Percentiles rank a stretch among this genome's conserved stretches.
These are phyloP conservation scores for Kurtzmaniella cleridarum DNA, from an alignment of 805 yeast species.

Conservation along the genomic window DNA sequence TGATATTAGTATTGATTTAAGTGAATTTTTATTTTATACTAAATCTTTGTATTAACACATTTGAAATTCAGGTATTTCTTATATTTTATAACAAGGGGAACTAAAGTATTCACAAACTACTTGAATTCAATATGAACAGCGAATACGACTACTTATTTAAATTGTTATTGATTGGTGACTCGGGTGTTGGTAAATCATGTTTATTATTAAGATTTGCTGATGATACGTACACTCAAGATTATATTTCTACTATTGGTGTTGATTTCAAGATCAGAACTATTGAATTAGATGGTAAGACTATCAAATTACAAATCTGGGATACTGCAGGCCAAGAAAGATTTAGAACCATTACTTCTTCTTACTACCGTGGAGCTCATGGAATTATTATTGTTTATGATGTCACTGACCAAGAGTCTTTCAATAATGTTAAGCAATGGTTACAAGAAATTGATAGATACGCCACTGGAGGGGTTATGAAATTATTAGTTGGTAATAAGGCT, in stretches of 20 bases:
- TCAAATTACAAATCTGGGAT: slow-evolving; percentile 95
- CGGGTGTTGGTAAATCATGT: slow-evolving; percentile 87
- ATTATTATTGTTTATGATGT: slow-evolving; percentile 97
- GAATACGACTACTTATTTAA: slow-evolving; percentile 98
- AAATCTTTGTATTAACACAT: too few species aligned
- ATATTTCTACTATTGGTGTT: slow-evolving; percentile 96
- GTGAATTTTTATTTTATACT: too few species aligned
- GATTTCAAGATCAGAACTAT: slow-evolving; percentile 97
- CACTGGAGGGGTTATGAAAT: slow-evolving; percentile 93
- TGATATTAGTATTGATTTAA: too few species aligned
- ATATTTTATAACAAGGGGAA: too few species aligned
- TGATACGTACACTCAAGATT: slow-evolving; percentile 93
- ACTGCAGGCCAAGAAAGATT: slow-evolving; percentile 97
- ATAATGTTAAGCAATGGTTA: slow-evolving; percentile 96
- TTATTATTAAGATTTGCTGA: slow-evolving; percentile 87
- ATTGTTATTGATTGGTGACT: slow-evolving; percentile 91
- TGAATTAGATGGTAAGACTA: slow-evolving; percentile 86
- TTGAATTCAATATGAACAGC: slow-evolving; percentile 53
- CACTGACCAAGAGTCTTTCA: slow-evolving; percentile 93
- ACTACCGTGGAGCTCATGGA: slow-evolving; percentile 98
- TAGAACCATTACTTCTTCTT: slow-evolving; percentile 92
- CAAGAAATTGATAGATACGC: slow-evolving; percentile 98
- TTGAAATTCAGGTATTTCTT: too few species aligned
- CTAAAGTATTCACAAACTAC: too few species aligned
- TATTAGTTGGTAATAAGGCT: slow-evolving; percentile 94